Evolutionary conservation across 176 grass and related monocot genomes (phyloP).

Genomic region (Hordeum marinum): DNA sequence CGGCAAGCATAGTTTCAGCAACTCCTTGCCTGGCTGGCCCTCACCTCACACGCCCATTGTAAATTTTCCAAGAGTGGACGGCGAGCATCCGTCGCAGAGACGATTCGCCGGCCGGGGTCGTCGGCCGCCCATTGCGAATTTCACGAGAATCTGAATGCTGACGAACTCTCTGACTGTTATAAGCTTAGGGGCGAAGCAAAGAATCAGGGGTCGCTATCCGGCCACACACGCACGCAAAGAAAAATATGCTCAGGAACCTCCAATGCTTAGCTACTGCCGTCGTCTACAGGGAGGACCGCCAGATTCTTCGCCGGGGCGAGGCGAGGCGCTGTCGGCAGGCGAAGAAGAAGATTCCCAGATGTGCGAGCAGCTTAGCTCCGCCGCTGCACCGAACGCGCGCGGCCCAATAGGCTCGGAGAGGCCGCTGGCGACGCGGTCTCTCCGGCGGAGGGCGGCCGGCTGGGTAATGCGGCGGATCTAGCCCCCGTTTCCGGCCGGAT

Average conservation of each 20-base stretch:
- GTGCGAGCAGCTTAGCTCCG: background rate
- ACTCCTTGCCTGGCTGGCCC: background rate
- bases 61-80: background rate
- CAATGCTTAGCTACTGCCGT: background rate
- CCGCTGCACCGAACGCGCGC: too few relatives aligned
- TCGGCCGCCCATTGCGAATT: background rate
- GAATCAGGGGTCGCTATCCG: background rate
- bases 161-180: background rate
- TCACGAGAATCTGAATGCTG: background rate
- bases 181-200: background rate
- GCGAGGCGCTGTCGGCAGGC: background rate
- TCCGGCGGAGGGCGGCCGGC: background rate
- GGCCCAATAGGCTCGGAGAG: background rate
- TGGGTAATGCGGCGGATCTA: slow-evolving; percentile 28
- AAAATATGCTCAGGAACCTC: background rate
- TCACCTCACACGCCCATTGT: background rate
- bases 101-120: background rate
- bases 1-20: background rate
- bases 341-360: background rate
- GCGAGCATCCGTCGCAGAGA: background rate
- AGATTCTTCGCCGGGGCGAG: background rate
- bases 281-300: background rate
- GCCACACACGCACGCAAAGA: background rate
- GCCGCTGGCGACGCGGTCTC: background rate
- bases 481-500: background rate